Percentiles rank a stretch among this genome's conserved stretches.
Conservation (phyloP, 306 rosid genomes). For the Quercus engelmannii region DNA sequence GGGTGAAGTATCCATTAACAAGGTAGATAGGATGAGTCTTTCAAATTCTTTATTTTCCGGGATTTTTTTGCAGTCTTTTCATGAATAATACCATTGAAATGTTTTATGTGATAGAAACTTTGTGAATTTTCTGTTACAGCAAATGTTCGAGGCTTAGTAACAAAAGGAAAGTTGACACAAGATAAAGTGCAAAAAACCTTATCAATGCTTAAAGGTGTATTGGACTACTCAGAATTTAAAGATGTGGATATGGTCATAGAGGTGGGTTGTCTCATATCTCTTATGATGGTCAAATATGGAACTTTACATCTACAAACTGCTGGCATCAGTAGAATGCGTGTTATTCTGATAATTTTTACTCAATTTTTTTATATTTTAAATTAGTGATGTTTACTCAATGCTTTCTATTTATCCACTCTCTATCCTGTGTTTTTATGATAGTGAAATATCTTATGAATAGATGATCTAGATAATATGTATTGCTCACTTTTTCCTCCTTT, state of each 20-base stretch:
- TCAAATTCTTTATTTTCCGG: neutral
- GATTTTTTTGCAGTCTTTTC: neutral
- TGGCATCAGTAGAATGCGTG: neutral
- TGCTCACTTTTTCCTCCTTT: constrained; percentile 22
- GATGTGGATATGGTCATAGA: constrained; percentile 93
- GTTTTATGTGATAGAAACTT: neutral
- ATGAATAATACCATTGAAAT: neutral
- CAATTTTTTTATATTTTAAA: too few species aligned
- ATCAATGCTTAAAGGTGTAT: constrained; percentile 70
- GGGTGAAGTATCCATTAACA: neutral
- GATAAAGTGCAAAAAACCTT: constrained; percentile 65
- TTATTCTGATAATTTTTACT: neutral
- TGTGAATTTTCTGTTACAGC: constrained; percentile 39
- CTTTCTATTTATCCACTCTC: constrained; percentile 5
- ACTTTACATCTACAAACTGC: neutral
- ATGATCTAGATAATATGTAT: neutral
- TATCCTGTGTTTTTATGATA: neutral
- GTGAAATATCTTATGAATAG: neutral
- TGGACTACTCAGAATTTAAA: constrained; percentile 78
- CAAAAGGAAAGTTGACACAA: constrained; percentile 62
- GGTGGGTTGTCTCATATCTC: constrained; percentile 38
- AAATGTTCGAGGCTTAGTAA: constrained; percentile 63
- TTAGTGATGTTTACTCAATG: neutral
- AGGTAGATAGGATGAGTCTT: neutral
- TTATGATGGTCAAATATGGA: neutral